phyloP scores from a whole-genome alignment of 1,284 basidiomycete genomes.

The Malassezia cuniculi region DNA sequence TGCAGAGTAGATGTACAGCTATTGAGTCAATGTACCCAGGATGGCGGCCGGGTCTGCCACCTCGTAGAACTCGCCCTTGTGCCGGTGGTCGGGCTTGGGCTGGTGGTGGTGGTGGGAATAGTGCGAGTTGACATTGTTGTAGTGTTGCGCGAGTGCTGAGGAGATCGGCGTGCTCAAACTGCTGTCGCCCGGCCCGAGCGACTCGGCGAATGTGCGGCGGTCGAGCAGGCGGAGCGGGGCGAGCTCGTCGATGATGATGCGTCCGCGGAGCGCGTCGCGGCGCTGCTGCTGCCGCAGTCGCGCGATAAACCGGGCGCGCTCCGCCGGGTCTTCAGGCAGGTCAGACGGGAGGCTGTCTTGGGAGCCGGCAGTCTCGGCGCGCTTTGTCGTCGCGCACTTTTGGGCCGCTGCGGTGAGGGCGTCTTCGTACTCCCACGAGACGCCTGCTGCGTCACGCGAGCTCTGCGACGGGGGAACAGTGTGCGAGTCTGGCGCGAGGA shows the following conservation, averaged over 20 bases:
- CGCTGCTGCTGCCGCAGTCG: slow-evolving; percentile 9
- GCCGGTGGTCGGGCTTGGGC: slow-evolving; percentile 16
- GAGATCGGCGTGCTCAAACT: slow-evolving; percentile 2
- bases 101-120: slow-evolving; percentile 8
- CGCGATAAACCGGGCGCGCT: not conserved
- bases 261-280: slow-evolving; percentile 15
- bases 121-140: slow-evolving; percentile 6
- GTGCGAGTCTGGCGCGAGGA: slow-evolving; percentile 30
- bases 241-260: slow-evolving; percentile 33
- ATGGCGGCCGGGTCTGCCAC: slow-evolving; percentile 38
- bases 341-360: not conserved
- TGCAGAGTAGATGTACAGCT: slow-evolving; percentile 5
- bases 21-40: slow-evolving; percentile 24
- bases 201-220: slow-evolving; percentile 23
- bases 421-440: slow-evolving; percentile 5
- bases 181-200: slow-evolving; percentile 4
- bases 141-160: slow-evolving; percentile 9
- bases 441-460: not conserved
- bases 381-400: slow-evolving; percentile 21
- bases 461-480: not conserved
- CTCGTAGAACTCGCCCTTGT: slow-evolving; percentile 35
- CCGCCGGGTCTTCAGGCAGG: slow-evolving; percentile 1
- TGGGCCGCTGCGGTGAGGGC: slow-evolving; percentile 5
- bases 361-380: slow-evolving; percentile 13
- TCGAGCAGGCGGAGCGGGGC: slow-evolving; percentile 34